These are phyloP conservation scores for Penstemon newberryi DNA, from an alignment of 257 asterid species.

Conservation along the genomic window DNA sequence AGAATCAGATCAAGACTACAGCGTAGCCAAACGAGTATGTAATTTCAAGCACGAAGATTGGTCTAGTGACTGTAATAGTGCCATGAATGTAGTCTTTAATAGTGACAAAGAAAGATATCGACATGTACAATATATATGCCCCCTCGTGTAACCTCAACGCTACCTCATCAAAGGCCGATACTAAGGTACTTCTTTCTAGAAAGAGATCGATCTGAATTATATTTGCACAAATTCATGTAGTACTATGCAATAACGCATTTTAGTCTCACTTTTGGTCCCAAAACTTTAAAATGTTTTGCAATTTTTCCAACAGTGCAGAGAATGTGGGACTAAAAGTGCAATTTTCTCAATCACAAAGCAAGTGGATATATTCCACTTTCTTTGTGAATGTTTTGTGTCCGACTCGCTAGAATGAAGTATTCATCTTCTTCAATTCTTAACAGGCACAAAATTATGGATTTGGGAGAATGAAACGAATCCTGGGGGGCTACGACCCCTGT, in stretches of 20 bases:
- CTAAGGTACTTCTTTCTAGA: conserved; percentile 33
- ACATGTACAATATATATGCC: conserved; percentile 77
- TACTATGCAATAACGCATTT: too few relatives aligned
- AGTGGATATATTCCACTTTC: too few relatives aligned
- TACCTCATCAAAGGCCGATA: conserved; percentile 43
- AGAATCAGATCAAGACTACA: conserved; percentile 58
- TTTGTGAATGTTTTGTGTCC: too few relatives aligned
- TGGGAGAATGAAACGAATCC: conserved; percentile 44
- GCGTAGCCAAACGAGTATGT: conserved; percentile 48
- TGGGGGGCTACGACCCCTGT: conserved; percentile 87
- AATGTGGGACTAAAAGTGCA: too few relatives aligned
- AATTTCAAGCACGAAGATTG: conserved; percentile 55
- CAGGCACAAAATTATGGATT: conserved; percentile 37
- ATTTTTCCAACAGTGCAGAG: too few relatives aligned
- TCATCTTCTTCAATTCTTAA: not conserved
- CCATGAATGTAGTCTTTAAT: conserved; percentile 49
- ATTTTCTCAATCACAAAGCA: too few relatives aligned
- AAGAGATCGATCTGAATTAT: not conserved
- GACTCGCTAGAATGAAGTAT: too few relatives aligned
- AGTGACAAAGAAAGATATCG: conserved; percentile 49
- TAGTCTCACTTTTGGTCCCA: too few relatives aligned
- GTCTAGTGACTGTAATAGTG: conserved; percentile 49
- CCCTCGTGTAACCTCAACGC: conserved; percentile 61
- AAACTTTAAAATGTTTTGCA: too few relatives aligned
- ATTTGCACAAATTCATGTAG: too few relatives aligned